A percentile compares a stretch with the other conserved stretches of the same genome.
Conservation (phyloP, 441 rosid species). For the Pelargonium fulgidum region DNA sequence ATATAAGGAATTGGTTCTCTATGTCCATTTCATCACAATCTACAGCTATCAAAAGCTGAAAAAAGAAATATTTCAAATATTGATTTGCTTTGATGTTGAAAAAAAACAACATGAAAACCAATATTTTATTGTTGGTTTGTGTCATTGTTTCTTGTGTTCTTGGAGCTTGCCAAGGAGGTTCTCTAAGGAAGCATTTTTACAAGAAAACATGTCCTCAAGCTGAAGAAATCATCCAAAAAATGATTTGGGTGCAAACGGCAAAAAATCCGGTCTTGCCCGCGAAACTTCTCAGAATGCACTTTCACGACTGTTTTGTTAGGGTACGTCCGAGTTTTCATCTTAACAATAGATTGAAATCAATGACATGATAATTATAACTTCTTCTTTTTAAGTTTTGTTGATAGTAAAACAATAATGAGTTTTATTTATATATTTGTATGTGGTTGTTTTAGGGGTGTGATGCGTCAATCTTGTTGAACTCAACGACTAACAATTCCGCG, state of each 20-base stretch:
- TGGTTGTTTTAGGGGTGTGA: slow-evolving; percentile 48
- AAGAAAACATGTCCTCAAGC: slow-evolving; percentile 18
- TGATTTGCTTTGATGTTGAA: no score
- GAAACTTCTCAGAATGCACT: slow-evolving; percentile 32
- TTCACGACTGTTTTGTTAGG: slow-evolving; percentile 37
- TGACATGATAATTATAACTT: no score
- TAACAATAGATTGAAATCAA: no score
- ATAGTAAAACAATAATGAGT: no score
- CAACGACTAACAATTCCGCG: slow-evolving; percentile 24
- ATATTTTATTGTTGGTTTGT: slow-evolving; percentile 10
- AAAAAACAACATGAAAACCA: background rate
- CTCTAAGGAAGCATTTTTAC: slow-evolving; percentile 20
- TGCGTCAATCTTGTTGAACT: slow-evolving; percentile 45
- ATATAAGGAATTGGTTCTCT: no score
- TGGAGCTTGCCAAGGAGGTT: slow-evolving; percentile 24
- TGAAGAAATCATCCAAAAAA: slow-evolving; percentile 15
- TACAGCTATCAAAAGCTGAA: no score
- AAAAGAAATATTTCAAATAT: no score
- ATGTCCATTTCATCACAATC: no score
- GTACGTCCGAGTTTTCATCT: slow-evolving; percentile 14
- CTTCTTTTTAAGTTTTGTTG: no score
- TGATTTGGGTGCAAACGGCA: slow-evolving; percentile 15
- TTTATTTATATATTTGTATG: no score
- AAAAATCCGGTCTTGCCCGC: slow-evolving; percentile 21
- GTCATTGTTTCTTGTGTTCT: slow-evolving; percentile 1